Conservation (phyloP, 2,329 filamentous ascomycete species). For the Apiospora saccharicola region DNA sequence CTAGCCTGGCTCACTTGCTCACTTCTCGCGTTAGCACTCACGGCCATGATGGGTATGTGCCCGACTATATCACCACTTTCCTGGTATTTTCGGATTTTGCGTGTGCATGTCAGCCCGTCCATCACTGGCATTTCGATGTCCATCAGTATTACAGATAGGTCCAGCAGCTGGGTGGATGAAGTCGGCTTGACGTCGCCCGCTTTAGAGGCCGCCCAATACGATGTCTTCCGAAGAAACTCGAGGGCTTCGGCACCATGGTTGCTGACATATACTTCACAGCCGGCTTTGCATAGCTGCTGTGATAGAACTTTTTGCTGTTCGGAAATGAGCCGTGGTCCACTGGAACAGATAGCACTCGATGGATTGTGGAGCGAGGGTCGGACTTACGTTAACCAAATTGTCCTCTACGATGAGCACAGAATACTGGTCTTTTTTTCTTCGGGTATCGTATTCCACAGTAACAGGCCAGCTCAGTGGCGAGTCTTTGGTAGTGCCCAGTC, state of each 20-base stretch:
- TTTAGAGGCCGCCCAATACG: constrained; percentile 55
- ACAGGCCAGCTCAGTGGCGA: constrained; percentile 39
- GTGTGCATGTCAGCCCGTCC: constrained; percentile 79
- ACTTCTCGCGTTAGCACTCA: constrained; percentile 80
- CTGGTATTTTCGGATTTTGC: constrained; percentile 73
- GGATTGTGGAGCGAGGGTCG: no score
- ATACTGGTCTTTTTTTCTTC: constrained; percentile 31
- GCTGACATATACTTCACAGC: constrained; percentile 67
- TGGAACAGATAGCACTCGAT: no score
- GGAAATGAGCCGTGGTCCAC: neutral
- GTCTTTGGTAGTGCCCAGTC: constrained; percentile 1
- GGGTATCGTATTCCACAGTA: constrained; percentile 37
- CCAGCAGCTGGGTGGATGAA: neutral
- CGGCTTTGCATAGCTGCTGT: constrained; percentile 65
- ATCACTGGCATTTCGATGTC: constrained; percentile 86
- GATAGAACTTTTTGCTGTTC: constrained; percentile 63
- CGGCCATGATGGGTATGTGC: constrained; percentile 78
- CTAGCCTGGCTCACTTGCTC: constrained; percentile 78
- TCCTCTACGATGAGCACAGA: constrained; percentile 64
- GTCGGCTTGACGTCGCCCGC: constrained; percentile 36
- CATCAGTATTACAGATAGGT: constrained; percentile 74
- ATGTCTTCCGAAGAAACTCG: constrained; percentile 61
- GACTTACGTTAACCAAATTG: constrained; percentile 64
- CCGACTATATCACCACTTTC: constrained; percentile 65
- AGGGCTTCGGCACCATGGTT: constrained; percentile 71